Percentiles rank a stretch among this genome's conserved stretches.
phyloP scores from a whole-genome alignment of 129 eudicot genomes.

The Flaveria sonorensis region DNA sequence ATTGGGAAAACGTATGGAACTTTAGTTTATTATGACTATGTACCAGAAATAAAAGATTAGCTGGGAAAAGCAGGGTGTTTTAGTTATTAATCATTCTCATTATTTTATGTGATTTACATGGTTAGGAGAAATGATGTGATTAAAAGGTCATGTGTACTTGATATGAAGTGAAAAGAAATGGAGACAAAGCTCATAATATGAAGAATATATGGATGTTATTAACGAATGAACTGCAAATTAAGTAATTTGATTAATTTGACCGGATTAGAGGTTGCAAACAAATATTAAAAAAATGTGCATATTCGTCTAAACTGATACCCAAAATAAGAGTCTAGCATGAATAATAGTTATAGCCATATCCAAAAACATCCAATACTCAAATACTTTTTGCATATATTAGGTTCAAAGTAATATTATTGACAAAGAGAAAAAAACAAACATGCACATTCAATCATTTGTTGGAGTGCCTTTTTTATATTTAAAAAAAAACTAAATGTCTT shows the following conservation, averaged over 20 bases:
- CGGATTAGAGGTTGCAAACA: not conserved
- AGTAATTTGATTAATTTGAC: not conserved
- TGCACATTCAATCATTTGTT: not conserved
- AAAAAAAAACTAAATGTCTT: not conserved
- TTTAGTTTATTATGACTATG: not conserved
- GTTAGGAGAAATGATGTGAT: conserved; percentile 12
- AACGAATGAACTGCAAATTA: not conserved
- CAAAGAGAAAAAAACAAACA: not conserved
- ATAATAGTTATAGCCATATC: not conserved
- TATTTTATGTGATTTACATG: not conserved
- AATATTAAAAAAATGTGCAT: not conserved
- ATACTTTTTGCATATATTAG: not conserved
- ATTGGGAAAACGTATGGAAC: not conserved
- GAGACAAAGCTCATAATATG: not conserved
- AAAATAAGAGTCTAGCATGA: conserved; percentile 2
- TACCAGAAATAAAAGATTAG: not conserved
- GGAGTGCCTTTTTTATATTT: not conserved
- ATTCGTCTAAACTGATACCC: not conserved
- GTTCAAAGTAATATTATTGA: not conserved
- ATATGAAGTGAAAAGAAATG: conserved; percentile 1
- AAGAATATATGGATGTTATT: not conserved
- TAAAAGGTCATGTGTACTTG: not conserved
- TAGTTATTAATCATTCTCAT: conserved; percentile 9
- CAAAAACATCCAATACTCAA: not conserved
- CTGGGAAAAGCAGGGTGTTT: conserved; percentile 12